A percentile compares a stretch with the other conserved stretches of the same genome.
Conservation (phyloP, 148 eudicot genomes). For the Diospyros lotus region DNA sequence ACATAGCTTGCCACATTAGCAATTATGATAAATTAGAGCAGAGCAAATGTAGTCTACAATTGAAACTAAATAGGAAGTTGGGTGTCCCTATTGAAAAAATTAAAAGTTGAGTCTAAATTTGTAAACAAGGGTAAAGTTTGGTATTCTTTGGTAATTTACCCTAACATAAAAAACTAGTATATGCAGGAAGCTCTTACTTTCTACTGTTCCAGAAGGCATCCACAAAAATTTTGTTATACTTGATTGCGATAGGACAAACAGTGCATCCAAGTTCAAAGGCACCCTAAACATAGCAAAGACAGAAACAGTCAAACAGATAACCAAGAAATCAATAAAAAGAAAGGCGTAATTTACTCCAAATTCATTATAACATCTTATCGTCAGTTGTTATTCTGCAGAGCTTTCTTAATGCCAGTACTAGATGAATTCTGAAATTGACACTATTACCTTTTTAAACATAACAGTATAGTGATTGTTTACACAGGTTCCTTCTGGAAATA, state of each 20-base stretch:
- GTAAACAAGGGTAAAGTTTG: no score
- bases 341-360: conserved; percentile 4
- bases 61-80: no score
- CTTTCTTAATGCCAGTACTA: no score
- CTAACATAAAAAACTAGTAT: neutral
- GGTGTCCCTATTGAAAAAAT: no score
- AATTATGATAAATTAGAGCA: no score
- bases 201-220: conserved; percentile 98
- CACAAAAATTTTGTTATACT: conserved; percentile 97
- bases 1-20: no score
- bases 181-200: conserved; percentile 55
- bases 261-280: conserved; percentile 96
- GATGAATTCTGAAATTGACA: neutral
- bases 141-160: no score
- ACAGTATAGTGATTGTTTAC: conserved; percentile 94
- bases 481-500: conserved; percentile 99
- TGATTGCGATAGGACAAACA: conserved; percentile 93
- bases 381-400: neutral
- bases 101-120: no score
- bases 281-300: conserved; percentile 46
- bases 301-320: conserved; percentile 6
- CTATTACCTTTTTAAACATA: conserved; percentile 89
- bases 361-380: neutral
- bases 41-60: no score
- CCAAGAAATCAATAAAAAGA: conserved; percentile 3